A percentile compares a stretch with the other conserved stretches of the same genome.
These are phyloP conservation scores for Carpinus viminea DNA, from an alignment of 306 rosid genomes.

Conservation along the genomic window DNA sequence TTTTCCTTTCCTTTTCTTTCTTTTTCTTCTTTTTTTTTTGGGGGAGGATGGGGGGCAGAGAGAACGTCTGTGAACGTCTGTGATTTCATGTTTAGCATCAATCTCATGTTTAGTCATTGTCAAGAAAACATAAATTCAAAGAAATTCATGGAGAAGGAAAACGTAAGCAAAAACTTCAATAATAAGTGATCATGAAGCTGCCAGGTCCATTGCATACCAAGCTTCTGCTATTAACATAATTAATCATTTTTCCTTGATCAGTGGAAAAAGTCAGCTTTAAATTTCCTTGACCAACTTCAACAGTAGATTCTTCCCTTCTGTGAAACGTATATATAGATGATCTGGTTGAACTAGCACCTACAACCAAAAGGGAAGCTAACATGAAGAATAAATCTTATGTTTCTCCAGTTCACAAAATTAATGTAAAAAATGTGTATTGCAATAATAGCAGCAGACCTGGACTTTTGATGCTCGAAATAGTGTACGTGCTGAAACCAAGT, in stretches of 20 bases:
- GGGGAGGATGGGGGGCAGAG: too few species aligned
- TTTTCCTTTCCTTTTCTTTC: neutral
- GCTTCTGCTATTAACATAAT: slow-evolving; percentile 44
- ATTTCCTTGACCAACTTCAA: slow-evolving; percentile 55
- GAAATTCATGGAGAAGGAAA: neutral
- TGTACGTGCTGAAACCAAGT: slow-evolving; percentile 56
- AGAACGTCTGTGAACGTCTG: too few species aligned
- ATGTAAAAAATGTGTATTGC: neutral
- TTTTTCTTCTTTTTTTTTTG: neutral
- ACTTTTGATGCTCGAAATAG: slow-evolving; percentile 36
- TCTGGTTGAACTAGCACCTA: slow-evolving; percentile 57
- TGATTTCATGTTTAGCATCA: neutral
- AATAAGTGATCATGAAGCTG: neutral
- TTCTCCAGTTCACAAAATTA: neutral
- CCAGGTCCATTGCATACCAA: slow-evolving; percentile 36
- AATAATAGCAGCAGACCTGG: slow-evolving; percentile 34
- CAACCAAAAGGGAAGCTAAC: slow-evolving; percentile 27
- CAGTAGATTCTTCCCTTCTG: slow-evolving; percentile 30
- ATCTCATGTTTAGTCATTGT: neutral
- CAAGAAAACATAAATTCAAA: neutral
- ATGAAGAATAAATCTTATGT: slow-evolving; percentile 20
- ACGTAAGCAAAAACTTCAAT: neutral
- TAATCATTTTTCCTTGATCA: slow-evolving; percentile 34
- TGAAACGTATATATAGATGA: slow-evolving; percentile 45
- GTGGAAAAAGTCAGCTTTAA: slow-evolving; percentile 46